Conservation (phyloP, 108 stramenopile species). For the Pseudonitzschia pungens region DNA sequence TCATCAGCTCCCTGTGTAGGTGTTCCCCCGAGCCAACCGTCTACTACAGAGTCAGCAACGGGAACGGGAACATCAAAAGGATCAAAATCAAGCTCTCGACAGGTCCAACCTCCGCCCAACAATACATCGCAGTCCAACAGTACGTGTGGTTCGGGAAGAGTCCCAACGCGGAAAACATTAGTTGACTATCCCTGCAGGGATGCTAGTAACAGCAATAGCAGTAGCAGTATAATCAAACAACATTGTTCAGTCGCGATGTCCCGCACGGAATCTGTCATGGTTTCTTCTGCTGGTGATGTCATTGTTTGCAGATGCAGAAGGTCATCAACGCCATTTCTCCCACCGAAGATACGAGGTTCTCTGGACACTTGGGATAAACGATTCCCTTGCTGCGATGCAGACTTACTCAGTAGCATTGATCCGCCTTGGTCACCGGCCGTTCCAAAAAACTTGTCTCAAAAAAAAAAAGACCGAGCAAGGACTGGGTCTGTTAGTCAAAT, state of each 20-base stretch:
- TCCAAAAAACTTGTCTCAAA: constrained; percentile 5
- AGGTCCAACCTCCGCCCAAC: neutral
- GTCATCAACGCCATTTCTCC: constrained; percentile 38
- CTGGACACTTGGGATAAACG: constrained; percentile 25
- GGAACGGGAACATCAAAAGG: neutral
- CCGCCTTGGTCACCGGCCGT: constrained; percentile 33
- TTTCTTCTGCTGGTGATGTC: constrained; percentile 71
- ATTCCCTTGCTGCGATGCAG: constrained; percentile 33
- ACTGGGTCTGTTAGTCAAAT: constrained; percentile 9
- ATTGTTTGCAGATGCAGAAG: constrained; percentile 59
- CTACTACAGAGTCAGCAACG: neutral
- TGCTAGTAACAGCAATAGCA: neutral
- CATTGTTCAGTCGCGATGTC: constrained; percentile 48
- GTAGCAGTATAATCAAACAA: neutral
- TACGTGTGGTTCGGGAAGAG: neutral
- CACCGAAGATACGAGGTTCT: neutral
- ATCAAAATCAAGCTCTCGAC: neutral
- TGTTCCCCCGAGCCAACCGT: neutral
- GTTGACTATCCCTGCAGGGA: too few species aligned
- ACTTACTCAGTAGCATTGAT: constrained; percentile 18
- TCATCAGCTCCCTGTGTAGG: neutral
- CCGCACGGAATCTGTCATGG: constrained; percentile 55
- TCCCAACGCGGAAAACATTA: neutral
- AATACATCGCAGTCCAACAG: neutral
- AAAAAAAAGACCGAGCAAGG: constrained; percentile 5